Conservation (phyloP, 2,329 filamentous ascomycete species). For the Neofusicoccum umdonicola region DNA sequence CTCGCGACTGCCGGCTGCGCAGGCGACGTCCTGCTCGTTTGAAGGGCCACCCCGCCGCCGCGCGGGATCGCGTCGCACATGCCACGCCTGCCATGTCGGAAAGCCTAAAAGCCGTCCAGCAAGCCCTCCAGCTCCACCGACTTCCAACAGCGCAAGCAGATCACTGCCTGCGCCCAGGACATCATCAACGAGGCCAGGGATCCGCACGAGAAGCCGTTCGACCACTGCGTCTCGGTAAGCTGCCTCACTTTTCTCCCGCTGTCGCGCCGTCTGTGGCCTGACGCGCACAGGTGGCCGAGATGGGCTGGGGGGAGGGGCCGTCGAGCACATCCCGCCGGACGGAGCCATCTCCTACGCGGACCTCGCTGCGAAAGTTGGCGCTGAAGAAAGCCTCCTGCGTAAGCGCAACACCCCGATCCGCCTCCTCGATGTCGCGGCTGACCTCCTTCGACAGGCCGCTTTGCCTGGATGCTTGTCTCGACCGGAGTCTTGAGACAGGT, state of each 20-base stretch:
- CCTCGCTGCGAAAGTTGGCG: not conserved
- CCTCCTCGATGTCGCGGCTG: not conserved
- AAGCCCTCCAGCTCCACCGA: not conserved
- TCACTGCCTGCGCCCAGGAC: not conserved
- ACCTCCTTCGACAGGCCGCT: not conserved
- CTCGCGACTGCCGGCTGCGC: too few species aligned
- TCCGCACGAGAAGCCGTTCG: slow-evolving; percentile 8
- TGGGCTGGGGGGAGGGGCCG: slow-evolving; percentile 8
- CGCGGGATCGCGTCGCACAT: too few species aligned
- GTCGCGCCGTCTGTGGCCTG: not conserved
- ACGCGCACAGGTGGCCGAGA: slow-evolving; percentile 4
- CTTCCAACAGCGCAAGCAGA: slow-evolving; percentile 1
- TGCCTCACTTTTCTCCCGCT: not conserved
- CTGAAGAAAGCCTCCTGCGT: slow-evolving; percentile 13
- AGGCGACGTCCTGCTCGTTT: too few species aligned
- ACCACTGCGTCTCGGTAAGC: slow-evolving; percentile 3
- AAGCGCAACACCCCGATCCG: not conserved
- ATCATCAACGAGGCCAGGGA: slow-evolving; percentile 15
- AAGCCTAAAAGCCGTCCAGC: not conserved
- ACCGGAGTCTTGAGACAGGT: slow-evolving; percentile 1
- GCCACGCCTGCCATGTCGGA: not conserved
- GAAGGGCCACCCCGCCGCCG: too few species aligned
- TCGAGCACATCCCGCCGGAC: slow-evolving; percentile 2
- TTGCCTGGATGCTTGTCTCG: slow-evolving; percentile 13
- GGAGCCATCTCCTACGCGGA: slow-evolving; percentile 13